These are phyloP conservation scores for Botrytis sinoallii DNA, from an alignment of 2,329 filamentous ascomycete genomes.

Conservation along the genomic window DNA sequence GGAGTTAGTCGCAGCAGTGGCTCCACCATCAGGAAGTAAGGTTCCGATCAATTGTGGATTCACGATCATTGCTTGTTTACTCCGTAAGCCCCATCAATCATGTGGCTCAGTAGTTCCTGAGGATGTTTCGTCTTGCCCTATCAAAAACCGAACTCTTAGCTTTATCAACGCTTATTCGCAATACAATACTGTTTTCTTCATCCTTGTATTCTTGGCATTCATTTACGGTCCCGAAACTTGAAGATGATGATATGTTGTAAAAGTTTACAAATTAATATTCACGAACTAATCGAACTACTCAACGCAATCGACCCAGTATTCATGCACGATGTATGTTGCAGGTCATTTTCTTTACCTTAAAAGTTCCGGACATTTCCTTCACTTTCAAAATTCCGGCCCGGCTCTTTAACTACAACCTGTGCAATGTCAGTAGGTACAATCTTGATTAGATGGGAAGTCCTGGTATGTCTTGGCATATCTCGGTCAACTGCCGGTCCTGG, in stretches of 20 bases:
- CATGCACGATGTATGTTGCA: neutral
- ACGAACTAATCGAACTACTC: neutral
- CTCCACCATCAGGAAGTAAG: neutral
- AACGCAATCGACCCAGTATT: neutral
- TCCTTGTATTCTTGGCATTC: neutral
- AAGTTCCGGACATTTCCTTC: neutral
- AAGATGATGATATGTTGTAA: neutral
- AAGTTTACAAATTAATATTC: neutral
- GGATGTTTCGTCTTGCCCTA: neutral
- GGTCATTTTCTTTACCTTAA: neutral
- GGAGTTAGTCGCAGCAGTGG: neutral
- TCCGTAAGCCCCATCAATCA: neutral
- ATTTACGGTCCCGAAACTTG: neutral
- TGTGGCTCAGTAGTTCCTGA: neutral
- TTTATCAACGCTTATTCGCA: neutral
- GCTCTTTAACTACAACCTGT: neutral
- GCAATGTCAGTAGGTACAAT: neutral
- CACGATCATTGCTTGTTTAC: neutral
- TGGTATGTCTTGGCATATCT: neutral
- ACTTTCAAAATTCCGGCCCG: neutral
- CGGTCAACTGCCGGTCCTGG: neutral
- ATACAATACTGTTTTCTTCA: neutral
- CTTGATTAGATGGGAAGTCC: neutral
- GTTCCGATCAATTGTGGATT: neutral
- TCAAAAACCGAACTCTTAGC: neutral